phyloP scores from a whole-genome alignment of 2,329 filamentous ascomycete genomes.

The Cryphonectria parasitica region DNA sequence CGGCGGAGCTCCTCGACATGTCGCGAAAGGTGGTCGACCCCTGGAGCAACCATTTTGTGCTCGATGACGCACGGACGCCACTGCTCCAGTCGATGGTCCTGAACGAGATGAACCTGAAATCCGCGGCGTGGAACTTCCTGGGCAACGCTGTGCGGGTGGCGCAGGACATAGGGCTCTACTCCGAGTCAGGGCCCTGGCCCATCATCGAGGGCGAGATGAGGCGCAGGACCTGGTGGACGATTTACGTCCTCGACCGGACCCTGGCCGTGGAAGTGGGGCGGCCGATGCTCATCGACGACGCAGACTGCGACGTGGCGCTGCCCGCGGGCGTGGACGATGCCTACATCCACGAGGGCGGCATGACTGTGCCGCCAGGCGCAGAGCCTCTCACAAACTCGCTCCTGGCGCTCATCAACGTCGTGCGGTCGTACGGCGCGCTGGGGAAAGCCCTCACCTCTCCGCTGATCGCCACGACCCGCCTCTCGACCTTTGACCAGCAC shows the following conservation, averaged over 20 bases:
- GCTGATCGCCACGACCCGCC: constrained; percentile 65
- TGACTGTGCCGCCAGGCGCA: constrained; percentile 54
- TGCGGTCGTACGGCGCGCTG: constrained; percentile 75
- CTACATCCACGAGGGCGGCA: constrained; percentile 65
- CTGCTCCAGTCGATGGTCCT: constrained; percentile 79
- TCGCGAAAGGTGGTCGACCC: constrained; percentile 74
- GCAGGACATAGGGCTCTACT: constrained; percentile 82
- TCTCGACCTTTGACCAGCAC: constrained; percentile 81
- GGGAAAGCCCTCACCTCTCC: constrained; percentile 71
- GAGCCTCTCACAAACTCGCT: constrained; percentile 70
- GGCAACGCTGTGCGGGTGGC: constrained; percentile 78
- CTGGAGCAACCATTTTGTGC: constrained; percentile 76
- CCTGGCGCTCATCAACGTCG: constrained; percentile 78
- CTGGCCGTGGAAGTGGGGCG: constrained; percentile 80
- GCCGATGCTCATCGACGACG: constrained; percentile 81
- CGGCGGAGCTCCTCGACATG: constrained; percentile 70
- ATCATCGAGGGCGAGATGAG: constrained; percentile 84
- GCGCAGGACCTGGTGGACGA: constrained; percentile 88
- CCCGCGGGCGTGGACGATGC: constrained; percentile 83
- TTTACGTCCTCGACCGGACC: constrained; percentile 86
- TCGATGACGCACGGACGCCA: constrained; percentile 75
- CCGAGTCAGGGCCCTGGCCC: constrained; percentile 73
- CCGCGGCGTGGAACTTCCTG: constrained; percentile 84
- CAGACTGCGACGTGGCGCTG: constrained; percentile 82
- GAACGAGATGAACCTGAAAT: constrained; percentile 83